Evolutionary conservation across 2,329 filamentous ascomycete species (phyloP).

Genomic region (Colletotrichum brevisporum): DNA sequence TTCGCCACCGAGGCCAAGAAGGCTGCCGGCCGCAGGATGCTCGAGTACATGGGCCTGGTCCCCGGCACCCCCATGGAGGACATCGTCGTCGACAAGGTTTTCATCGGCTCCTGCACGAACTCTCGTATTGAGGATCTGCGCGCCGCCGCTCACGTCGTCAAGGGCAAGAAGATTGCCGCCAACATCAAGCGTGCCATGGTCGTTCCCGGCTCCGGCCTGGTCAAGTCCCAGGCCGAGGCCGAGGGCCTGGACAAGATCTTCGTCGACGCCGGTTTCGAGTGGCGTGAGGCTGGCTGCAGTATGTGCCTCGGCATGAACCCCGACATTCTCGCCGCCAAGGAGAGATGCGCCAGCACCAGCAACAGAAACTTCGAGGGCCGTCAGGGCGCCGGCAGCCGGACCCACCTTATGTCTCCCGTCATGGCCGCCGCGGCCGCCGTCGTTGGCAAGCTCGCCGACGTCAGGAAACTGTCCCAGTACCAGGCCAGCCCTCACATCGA

Average conservation of each 20-base stretch:
- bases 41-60: slow-evolving; percentile 96
- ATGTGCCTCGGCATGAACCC: slow-evolving; percentile 99
- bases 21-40: slow-evolving; percentile 81
- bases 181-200: slow-evolving; percentile 97
- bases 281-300: slow-evolving; percentile 97
- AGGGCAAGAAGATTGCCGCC: slow-evolving; percentile 86
- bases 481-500: slow-evolving; percentile 72
- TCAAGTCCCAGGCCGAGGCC: slow-evolving; percentile 91
- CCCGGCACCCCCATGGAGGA: slow-evolving; percentile 92
- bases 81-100: slow-evolving; percentile 94
- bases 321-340: slow-evolving; percentile 91
- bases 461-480: slow-evolving; percentile 78
- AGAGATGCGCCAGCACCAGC: slow-evolving; percentile 94
- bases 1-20: slow-evolving; percentile 87
- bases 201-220: slow-evolving; percentile 93
- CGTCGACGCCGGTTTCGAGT: slow-evolving; percentile 92
- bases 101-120: slow-evolving; percentile 98
- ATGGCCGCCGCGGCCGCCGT: slow-evolving; percentile 96
- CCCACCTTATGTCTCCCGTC: slow-evolving; percentile 95
- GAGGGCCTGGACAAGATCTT: slow-evolving; percentile 97
- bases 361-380: slow-evolving; percentile 98
- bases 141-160: slow-evolving; percentile 86
- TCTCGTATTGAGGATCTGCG: slow-evolving; percentile 96
- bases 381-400: slow-evolving; percentile 91
- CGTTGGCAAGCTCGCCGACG: slow-evolving; percentile 91